A percentile compares a stretch with the other conserved stretches of the same genome.
These are phyloP conservation scores for Penicillium simplicissimum DNA, from an alignment of 495 filamentous ascomycete genomes.

Conservation along the genomic window DNA sequence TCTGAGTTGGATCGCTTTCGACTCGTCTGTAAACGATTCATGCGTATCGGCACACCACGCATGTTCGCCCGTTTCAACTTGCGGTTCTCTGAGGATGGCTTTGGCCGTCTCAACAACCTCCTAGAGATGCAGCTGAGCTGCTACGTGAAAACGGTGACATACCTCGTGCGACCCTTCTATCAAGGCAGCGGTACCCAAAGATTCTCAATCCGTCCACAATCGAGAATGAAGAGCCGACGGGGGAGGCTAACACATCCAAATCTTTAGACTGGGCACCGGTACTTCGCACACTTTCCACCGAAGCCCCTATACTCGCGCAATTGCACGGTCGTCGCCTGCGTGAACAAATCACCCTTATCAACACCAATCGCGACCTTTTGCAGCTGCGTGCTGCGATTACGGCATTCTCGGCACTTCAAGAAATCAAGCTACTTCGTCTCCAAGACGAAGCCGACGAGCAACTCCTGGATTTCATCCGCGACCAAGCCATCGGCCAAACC, in stretches of 20 bases:
- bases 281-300: slow-evolving; percentile 21
- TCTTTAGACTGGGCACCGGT: slow-evolving; percentile 37
- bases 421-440: slow-evolving; percentile 65
- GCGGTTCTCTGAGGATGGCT: slow-evolving; percentile 60
- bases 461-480: slow-evolving; percentile 45
- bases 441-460: slow-evolving; percentile 59
- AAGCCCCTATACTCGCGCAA: slow-evolving; percentile 26
- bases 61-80: slow-evolving; percentile 61
- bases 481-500: slow-evolving; percentile 16
- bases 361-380: slow-evolving; percentile 30
- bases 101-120: slow-evolving; percentile 54
- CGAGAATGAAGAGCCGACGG: not conserved
- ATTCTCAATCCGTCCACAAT: slow-evolving; percentile 23
- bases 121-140: slow-evolving; percentile 55
- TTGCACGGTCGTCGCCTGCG: slow-evolving; percentile 35
- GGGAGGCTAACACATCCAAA: slow-evolving; percentile 19
- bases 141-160: slow-evolving; percentile 68
- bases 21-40: slow-evolving; percentile 62
- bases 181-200: slow-evolving; percentile 46
- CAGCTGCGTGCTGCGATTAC: slow-evolving; percentile 56
- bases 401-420: slow-evolving; percentile 60
- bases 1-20: slow-evolving; percentile 53
- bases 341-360: slow-evolving; percentile 35
- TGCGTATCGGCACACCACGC: slow-evolving; percentile 58
- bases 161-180: slow-evolving; percentile 72